Conservation (phyloP, 2,329 filamentous ascomycete genomes). For the Lithohypha guttulata region DNA sequence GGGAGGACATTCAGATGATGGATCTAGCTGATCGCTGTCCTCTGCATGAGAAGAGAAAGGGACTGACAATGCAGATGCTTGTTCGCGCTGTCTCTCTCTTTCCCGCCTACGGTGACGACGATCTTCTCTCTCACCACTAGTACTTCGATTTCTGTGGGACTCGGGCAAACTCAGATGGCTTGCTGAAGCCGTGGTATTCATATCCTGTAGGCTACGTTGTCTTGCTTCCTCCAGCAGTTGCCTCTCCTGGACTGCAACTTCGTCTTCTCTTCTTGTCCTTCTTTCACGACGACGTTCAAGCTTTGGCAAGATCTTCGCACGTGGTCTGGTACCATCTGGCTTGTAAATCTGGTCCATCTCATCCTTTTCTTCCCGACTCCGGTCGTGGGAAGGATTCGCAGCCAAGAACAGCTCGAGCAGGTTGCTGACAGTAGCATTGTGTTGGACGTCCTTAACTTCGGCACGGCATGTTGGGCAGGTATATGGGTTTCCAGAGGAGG, state of each 20-base stretch:
- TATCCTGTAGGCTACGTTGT: slow-evolving; percentile 55
- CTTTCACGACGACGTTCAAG: slow-evolving; percentile 37
- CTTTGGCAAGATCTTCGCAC: slow-evolving; percentile 67
- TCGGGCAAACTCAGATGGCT: slow-evolving; percentile 9
- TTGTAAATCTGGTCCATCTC: slow-evolving; percentile 68
- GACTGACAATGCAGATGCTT: not conserved
- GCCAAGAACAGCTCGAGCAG: slow-evolving; percentile 79
- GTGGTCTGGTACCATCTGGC: slow-evolving; percentile 35
- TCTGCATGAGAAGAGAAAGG: not conserved
- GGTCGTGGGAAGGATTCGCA: slow-evolving; percentile 65
- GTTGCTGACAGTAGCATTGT: slow-evolving; percentile 83
- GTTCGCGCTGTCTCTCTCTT: slow-evolving; percentile 25
- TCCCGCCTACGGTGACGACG: slow-evolving; percentile 29
- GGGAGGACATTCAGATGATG: slow-evolving; percentile 11
- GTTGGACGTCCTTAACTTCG: slow-evolving; percentile 70
- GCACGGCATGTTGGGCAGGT: slow-evolving; percentile 92
- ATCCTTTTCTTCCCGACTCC: slow-evolving; percentile 59
- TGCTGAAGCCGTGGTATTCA: slow-evolving; percentile 20
- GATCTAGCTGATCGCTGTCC: not conserved
- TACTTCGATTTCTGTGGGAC: slow-evolving; percentile 25
- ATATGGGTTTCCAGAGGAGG: slow-evolving; percentile 43
- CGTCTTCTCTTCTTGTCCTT: slow-evolving; percentile 38
- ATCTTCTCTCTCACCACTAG: slow-evolving; percentile 35
- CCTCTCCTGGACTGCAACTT: slow-evolving; percentile 45
- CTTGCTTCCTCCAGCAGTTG: slow-evolving; percentile 61